phyloP scores from a whole-genome alignment of 2,329 filamentous ascomycete species.

The Phoma sp. region DNA sequence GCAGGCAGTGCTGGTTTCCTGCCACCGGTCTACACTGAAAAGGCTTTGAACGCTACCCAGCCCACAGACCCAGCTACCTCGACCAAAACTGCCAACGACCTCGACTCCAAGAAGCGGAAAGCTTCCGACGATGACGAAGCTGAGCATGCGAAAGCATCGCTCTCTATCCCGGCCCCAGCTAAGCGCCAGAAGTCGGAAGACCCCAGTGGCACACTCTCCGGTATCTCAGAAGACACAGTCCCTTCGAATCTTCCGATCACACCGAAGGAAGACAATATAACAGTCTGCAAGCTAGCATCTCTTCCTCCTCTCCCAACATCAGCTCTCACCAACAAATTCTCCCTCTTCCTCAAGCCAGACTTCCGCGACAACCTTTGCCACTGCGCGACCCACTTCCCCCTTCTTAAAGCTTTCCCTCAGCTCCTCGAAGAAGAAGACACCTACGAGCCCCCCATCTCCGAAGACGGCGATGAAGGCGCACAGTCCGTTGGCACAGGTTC shows the following conservation, averaged over 20 bases:
- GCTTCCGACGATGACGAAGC: constrained; percentile 51
- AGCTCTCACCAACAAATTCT: constrained; percentile 68
- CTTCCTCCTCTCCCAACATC: constrained; percentile 63
- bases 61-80: constrained; percentile 6
- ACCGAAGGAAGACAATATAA: constrained; percentile 29
- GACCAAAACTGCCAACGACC: constrained; percentile 29
- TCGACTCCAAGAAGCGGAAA: constrained; percentile 55
- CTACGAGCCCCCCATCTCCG: constrained; percentile 89
- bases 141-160: constrained; percentile 21
- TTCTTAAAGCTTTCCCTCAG: constrained; percentile 74
- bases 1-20: constrained; percentile 83
- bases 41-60: constrained; percentile 25
- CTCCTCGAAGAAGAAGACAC: constrained; percentile 93
- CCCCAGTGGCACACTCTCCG: constrained; percentile 30
- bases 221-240: constrained; percentile 46
- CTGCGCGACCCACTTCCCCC: constrained; percentile 80
- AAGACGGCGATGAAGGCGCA: constrained; percentile 61
- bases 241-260: constrained; percentile 29
- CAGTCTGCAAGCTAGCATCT: constrained; percentile 66
- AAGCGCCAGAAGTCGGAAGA: constrained; percentile 50
- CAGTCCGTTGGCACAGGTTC: constrained; percentile 75
- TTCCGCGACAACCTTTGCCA: constrained; percentile 86
- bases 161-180: constrained; percentile 26
- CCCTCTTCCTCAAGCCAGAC: constrained; percentile 79
- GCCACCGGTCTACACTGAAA: constrained; percentile 67